phyloP scores from a whole-genome alignment of 2,329 filamentous ascomycete species.

The Fusarium sp. region DNA sequence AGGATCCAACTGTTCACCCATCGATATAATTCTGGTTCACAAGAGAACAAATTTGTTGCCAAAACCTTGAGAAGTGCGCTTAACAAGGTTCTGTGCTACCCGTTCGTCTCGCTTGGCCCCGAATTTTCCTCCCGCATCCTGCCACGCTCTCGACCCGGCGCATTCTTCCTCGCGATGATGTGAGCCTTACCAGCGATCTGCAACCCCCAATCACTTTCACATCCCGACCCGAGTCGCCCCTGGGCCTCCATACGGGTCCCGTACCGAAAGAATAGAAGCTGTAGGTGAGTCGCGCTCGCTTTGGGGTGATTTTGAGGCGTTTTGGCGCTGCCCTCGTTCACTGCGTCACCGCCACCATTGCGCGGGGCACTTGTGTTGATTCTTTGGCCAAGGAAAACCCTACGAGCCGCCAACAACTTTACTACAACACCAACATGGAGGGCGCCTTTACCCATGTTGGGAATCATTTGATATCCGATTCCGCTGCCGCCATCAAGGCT shows the following conservation, averaged over 20 bases:
- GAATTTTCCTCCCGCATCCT: constrained; percentile 23
- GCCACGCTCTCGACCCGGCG: constrained; percentile 31
- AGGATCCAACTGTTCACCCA: constrained; percentile 41
- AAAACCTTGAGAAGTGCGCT: constrained; percentile 21
- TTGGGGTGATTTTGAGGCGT: constrained; percentile 5
- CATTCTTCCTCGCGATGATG: constrained; percentile 53
- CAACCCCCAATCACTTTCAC: constrained; percentile 46
- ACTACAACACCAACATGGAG: constrained; percentile 71
- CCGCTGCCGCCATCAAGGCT: constrained; percentile 88
- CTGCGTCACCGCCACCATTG: constrained; percentile 33
- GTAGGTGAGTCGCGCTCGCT: constrained; percentile 43
- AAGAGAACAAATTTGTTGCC: constrained; percentile 42
- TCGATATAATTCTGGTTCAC: constrained; percentile 46
- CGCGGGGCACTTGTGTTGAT: constrained; percentile 41
- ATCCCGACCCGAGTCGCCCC: constrained; percentile 44
- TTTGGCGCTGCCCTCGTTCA: constrained; percentile 17
- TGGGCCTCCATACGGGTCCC: constrained; percentile 36
- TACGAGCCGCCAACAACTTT: constrained; percentile 39
- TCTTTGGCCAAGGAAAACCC: constrained; percentile 43
- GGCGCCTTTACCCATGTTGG: constrained; percentile 89
- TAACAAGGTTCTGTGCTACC: constrained; percentile 12
- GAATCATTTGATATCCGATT: constrained; percentile 88
- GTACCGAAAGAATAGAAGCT: constrained; percentile 40
- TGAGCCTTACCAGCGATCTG: constrained; percentile 50
- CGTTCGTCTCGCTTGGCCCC: constrained; percentile 4